Evolutionary conservation across 345 rosid species (phyloP).

Genomic region (Luvunga scandens): DNA sequence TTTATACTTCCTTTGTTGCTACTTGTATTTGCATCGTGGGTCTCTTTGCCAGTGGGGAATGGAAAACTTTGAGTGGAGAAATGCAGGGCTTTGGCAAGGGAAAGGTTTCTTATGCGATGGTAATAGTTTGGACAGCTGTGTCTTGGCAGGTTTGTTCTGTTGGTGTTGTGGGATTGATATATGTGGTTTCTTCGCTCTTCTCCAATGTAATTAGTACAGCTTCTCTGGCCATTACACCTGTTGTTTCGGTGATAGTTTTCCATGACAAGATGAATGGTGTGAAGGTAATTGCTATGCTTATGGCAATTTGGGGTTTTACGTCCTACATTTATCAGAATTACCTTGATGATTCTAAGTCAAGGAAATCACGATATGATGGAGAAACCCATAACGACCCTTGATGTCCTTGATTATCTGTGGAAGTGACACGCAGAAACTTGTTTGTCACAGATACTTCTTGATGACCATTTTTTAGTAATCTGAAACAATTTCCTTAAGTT

Average conservation of each 20-base stretch:
- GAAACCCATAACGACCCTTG: slow-evolving; percentile 14
- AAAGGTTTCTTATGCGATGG: slow-evolving; percentile 46
- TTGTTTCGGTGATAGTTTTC: slow-evolving; percentile 51
- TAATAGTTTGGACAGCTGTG: slow-evolving; percentile 53
- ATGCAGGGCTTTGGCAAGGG: slow-evolving; percentile 47
- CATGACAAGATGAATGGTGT: slow-evolving; percentile 65
- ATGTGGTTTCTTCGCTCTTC: slow-evolving; percentile 64
- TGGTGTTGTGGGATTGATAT: slow-evolving; percentile 72
- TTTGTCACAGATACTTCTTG: not conserved
- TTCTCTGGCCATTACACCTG: slow-evolving; percentile 58
- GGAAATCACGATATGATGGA: slow-evolving; percentile 24
- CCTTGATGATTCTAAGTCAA: slow-evolving; percentile 45
- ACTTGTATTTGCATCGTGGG: slow-evolving; percentile 36
- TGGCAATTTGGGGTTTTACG: slow-evolving; percentile 62
- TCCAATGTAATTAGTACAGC: slow-evolving; percentile 68
- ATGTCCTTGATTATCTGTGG: slow-evolving; percentile 14
- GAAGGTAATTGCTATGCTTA: slow-evolving; percentile 60
- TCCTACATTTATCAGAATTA: slow-evolving; percentile 61
- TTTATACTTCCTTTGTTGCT: slow-evolving; percentile 51
- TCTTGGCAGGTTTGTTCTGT: slow-evolving; percentile 69
- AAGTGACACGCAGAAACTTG: not conserved
- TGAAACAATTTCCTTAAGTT: not conserved
- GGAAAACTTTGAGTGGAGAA: slow-evolving; percentile 58
- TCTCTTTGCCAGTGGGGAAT: slow-evolving; percentile 66
- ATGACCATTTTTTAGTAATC: not conserved